Percentiles rank a stretch among this genome's conserved stretches.
Conservation (phyloP, 148 eudicot species). For the Amaranthus cruentus region DNA sequence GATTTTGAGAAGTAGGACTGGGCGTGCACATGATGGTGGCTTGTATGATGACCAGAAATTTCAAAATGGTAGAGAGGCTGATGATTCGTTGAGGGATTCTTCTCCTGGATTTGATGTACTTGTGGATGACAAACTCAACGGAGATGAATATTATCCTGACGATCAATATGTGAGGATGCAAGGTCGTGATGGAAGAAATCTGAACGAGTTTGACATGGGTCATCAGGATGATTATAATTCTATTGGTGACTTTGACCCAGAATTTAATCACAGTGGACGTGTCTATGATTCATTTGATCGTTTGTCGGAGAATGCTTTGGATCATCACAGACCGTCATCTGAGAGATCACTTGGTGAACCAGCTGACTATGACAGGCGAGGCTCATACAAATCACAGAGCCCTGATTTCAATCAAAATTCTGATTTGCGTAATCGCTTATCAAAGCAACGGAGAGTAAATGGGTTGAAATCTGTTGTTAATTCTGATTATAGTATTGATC, state of each 20-base stretch:
- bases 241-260: constrained; percentile 41
- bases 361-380: constrained; percentile 47
- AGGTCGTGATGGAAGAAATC: constrained; percentile 42
- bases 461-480: constrained; percentile 71
- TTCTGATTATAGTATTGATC: constrained; percentile 43
- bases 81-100: constrained; percentile 70
- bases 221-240: constrained; percentile 41
- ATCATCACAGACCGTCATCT: constrained; percentile 45
- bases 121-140: constrained; percentile 70
- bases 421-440: constrained; percentile 71
- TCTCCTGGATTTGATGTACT: constrained; percentile 99
- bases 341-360: constrained; percentile 42
- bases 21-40: constrained; percentile 34
- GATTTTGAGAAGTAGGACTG: constrained; percentile 33
- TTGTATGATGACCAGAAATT: constrained; percentile 37
- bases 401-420: constrained; percentile 40
- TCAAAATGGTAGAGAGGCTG: constrained; percentile 54
- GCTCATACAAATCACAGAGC: constrained; percentile 32
- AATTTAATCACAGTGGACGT: constrained; percentile 41
- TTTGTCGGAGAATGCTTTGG: constrained; percentile 47
- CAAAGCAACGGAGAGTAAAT: constrained; percentile 58
- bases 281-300: constrained; percentile 50
- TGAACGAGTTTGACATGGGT: constrained; percentile 51
- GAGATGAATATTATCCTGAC: constrained; percentile 65
- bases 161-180: constrained; percentile 48